phyloP scores from a whole-genome alignment of 208 protist genomes.

The Leishmania gerbilli region DNA sequence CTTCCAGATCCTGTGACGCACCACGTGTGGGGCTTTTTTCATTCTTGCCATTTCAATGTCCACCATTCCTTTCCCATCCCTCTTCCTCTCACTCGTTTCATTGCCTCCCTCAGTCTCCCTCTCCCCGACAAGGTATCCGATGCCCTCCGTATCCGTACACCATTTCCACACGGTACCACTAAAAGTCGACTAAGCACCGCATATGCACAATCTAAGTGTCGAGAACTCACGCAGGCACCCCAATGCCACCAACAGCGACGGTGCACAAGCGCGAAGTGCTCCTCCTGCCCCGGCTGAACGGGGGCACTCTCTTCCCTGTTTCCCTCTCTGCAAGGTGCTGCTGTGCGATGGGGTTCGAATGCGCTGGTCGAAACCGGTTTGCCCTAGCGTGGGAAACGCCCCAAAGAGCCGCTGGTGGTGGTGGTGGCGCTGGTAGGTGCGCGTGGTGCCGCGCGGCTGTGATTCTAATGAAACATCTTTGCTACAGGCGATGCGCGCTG shows the following conservation, averaged over 20 bases:
- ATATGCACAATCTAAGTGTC: too few relatives aligned
- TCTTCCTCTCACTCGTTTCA: background rate
- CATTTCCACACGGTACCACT: background rate
- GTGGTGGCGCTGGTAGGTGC: background rate
- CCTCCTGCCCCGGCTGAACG: too few relatives aligned
- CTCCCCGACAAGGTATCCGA: background rate
- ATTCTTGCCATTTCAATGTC: background rate
- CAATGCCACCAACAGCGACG: too few relatives aligned
- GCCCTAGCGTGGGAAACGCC: slow-evolving; percentile 57
- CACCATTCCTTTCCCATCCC: background rate
- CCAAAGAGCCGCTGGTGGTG: slow-evolving; percentile 31
- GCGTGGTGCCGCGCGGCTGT: slow-evolving; percentile 14
- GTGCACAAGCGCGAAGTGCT: too few relatives aligned
- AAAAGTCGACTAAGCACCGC: background rate
- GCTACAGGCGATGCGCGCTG: slow-evolving; percentile 42
- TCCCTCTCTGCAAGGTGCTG: background rate
- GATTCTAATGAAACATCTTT: slow-evolving; percentile 52
- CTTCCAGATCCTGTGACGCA: too few relatives aligned
- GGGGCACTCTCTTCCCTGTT: too few relatives aligned
- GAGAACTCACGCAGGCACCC: too few relatives aligned
- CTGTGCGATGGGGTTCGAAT: slow-evolving; percentile 43
- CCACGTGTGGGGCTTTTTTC: background rate
- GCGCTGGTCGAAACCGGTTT: slow-evolving; percentile 39
- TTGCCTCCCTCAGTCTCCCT: background rate
- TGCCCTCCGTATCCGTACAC: background rate